Base-by-base conservation (phyloP, 305 asterid genomes). In the Salvia sclarea region DNA sequence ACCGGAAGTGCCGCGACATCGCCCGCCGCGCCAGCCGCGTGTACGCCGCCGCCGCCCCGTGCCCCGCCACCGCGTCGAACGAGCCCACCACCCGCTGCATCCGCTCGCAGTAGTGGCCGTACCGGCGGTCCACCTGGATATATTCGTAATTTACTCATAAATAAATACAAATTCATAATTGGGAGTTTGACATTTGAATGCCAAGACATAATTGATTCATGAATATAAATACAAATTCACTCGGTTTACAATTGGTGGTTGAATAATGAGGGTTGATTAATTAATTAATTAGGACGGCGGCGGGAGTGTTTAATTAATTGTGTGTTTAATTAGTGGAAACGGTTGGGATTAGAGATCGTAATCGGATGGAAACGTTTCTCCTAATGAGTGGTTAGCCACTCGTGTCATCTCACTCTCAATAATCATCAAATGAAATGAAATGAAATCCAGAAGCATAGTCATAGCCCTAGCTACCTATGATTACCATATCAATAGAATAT, bases 81-180 rank as follows among this genome's bases (percentile, higher is more conserved):
- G 99, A 89, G 44, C 86, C 89, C 59, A 91, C 99, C 5, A 91
- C 96, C 93, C 86, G 85, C 57, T 94, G 97, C 97, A 94, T 91
- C 64, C 91, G 97, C 70, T 89, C 95, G 70, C 99, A 91, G 69
- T 94, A 94, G 55, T 87, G 96, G 59, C 69, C 85, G 88, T 94
- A 94, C 83, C 97, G 85, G 69, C 94, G 70, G 31, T 89, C 96
- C 60, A 91, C 96, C 99, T 94, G 87, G 11, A 38, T 9, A 38
- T 9, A 6, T 10, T 2, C 43, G 9, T 37, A 12, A 8, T 0
- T 10, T 9, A 0, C 5, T 25, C 4, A n/a, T n/a, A n/a, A n/a
- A n/a, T n/a, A n/a, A n/a, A n/a, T n/a, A n/a, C n/a, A n/a, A 25
- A 25, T 25, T 2, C 3, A 30, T 2, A 0, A 30, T 30, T 30